Evolutionary conservation across 2,329 filamentous ascomycete species (phyloP), one percentile per base, ranked within the genome.

Genomic region (Pyrenophora tritici-repentis): DNA sequence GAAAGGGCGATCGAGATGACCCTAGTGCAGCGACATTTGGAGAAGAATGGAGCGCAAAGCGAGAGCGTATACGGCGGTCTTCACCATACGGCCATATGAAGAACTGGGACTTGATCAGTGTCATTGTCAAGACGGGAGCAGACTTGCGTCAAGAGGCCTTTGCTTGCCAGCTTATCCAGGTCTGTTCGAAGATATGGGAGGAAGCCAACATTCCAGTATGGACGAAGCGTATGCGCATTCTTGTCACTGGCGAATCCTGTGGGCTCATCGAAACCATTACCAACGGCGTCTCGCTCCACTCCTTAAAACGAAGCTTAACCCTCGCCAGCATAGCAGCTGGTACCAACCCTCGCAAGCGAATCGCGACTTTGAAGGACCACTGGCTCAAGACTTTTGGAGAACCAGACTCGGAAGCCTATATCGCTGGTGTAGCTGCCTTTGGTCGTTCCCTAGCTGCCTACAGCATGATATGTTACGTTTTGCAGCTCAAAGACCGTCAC

Each of bases 51-150:
- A 85, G 88, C 62, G 82, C 86, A 47, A 94, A 94, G 74, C 90
- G 88, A 65, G 90, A 93, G 73, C 87, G 90, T 16, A 91, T 94
- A 68, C 83, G 90, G 55, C 88, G 89, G 63, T 89, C 89, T 1
- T 93, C 89, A 0, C 90, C 90, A 0, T 94, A 92, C 67, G 90
- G 90, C 8, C 91, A 88, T 85, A 90, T 91, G 86, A 90, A 90
- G 76, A 93, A 91, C 67, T 94, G 90, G 90, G 90, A 94, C 66
- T 80, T 94, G 18, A 81, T 94, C 56, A 92, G 88, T 67, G 89
- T 94, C 53, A 94, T 94, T 67, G 87, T 94, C 63, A 94, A 94
- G 77, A 94, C 90, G 9, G 89, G 90, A 2, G 88, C 88, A 2
- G 89, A 94, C 73, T 77, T 94, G 55, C 82, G 90, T 42, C 90